Conservation (phyloP, 371 early-diverging fungal species). For the Circinella minor region DNA sequence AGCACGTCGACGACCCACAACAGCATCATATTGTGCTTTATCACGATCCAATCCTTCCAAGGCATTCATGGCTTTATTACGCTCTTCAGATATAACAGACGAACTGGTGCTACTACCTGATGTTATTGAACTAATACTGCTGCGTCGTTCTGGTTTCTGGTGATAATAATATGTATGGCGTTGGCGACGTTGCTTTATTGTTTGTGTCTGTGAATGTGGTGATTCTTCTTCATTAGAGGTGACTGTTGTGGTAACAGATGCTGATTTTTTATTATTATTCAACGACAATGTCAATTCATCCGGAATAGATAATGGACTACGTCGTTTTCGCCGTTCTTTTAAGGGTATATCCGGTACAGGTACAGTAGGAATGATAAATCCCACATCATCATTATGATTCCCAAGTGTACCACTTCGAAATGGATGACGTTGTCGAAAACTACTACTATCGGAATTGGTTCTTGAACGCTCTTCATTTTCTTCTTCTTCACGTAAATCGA, state of each 20-base stretch:
- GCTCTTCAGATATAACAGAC: constrained; percentile 1
- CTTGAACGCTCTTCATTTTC: not conserved
- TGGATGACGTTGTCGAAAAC: not conserved
- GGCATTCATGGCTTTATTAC: constrained; percentile 20
- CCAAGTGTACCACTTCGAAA: constrained; percentile 23
- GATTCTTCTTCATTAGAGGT: not conserved
- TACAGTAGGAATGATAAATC: not conserved
- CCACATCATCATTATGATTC: not conserved
- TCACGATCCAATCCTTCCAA: constrained; percentile 24
- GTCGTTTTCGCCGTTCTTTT: constrained; percentile 27
- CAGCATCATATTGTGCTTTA: constrained; percentile 43
- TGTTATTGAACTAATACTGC: not conserved
- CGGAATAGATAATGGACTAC: constrained; percentile 25
- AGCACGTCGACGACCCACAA: constrained; percentile 23
- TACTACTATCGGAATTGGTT: not conserved
- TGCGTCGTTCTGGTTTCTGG: not conserved
- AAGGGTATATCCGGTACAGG: constrained; percentile 17
- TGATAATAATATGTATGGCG: too few relatives aligned
- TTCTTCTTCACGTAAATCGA: constrained; percentile 7
- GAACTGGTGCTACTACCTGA: not conserved
- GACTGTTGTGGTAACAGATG: too few relatives aligned
- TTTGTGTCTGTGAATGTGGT: not conserved
- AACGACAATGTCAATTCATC: constrained; percentile 16
- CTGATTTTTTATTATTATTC: not conserved
- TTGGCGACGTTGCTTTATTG: not conserved